These are phyloP conservation scores for Peltaster fructicola DNA, from an alignment of 2,329 filamentous ascomycete genomes.

Conservation along the genomic window DNA sequence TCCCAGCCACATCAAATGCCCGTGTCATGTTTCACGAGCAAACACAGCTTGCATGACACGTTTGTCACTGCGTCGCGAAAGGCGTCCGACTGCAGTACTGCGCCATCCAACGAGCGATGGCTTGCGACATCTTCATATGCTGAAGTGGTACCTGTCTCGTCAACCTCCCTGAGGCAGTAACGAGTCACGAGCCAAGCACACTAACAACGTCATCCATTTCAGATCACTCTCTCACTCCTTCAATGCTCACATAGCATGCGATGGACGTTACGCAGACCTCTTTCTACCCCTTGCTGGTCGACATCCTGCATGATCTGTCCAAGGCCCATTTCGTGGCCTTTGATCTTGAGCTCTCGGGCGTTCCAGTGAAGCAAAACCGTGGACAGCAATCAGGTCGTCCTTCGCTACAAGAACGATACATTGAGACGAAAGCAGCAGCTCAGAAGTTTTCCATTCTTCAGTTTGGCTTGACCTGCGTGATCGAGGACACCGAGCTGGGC, in stretches of 20 bases:
- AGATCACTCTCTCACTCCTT: constrained; percentile 1
- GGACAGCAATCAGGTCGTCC: constrained; percentile 21
- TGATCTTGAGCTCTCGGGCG: constrained; percentile 50
- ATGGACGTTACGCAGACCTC: constrained; percentile 41
- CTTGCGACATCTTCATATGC: no score
- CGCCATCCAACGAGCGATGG: no score
- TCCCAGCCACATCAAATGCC: no score
- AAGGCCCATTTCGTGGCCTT: constrained; percentile 44
- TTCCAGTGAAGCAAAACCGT: constrained; percentile 27
- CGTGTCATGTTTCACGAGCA: no score
- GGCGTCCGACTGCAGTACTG: no score
- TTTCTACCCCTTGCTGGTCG: constrained; percentile 34
- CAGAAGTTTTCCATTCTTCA: constrained; percentile 48
- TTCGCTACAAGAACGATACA: constrained; percentile 42
- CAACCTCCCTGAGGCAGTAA: no score
- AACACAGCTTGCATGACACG: no score
- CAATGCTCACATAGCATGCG: neutral
- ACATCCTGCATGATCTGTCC: constrained; percentile 39
- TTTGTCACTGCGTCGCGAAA: no score
- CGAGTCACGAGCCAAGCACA: no score
- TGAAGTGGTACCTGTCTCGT: no score
- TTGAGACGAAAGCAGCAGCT: constrained; percentile 41
- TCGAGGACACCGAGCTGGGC: constrained; percentile 36
- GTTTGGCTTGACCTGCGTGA: constrained; percentile 48
- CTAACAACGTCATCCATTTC: no score